phyloP scores from a whole-genome alignment of 805 yeast species.

The Torulaspora quercuum region DNA sequence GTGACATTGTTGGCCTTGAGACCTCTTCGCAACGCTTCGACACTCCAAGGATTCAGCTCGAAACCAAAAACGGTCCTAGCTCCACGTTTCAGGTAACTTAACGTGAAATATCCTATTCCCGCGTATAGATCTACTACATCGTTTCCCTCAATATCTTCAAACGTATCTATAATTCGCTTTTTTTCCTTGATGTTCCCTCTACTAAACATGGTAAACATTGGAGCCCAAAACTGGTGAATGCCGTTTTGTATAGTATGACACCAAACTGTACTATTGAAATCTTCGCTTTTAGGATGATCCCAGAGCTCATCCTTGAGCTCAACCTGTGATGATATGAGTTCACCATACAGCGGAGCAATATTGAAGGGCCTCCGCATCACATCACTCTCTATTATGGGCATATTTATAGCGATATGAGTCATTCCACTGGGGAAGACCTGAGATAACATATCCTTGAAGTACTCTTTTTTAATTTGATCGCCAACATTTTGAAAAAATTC shows the following conservation, averaged over 20 bases:
- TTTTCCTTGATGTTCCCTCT: constrained; percentile 85
- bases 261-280: constrained; percentile 63
- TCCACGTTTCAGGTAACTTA: constrained; percentile 56
- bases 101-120: constrained; percentile 82
- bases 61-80: constrained; percentile 63
- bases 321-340: constrained; percentile 52
- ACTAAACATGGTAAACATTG: constrained; percentile 80
- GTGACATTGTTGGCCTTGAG: constrained; percentile 43
- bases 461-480: constrained; percentile 7
- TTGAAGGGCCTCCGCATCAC: constrained; percentile 62
- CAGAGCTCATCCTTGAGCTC: constrained; percentile 21
- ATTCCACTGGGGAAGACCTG: constrained; percentile 21
- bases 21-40: constrained; percentile 64
- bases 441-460: constrained; percentile 26
- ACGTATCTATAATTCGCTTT: constrained; percentile 52
- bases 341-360: constrained; percentile 58
- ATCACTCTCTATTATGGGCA: constrained; percentile 58
- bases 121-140: constrained; percentile 68
- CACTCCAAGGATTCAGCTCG: constrained; percentile 85
- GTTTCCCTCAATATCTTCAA: constrained; percentile 37
- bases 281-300: constrained; percentile 41
- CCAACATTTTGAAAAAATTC: constrained; percentile 18
- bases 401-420: constrained; percentile 69
- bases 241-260: constrained; percentile 69
- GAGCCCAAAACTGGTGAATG: constrained; percentile 78